Percentiles rank a stretch among this genome's conserved stretches.
Evolutionary conservation across 1,284 basidiomycete species (phyloP).

Genomic region (Vanrija sp.): DNA sequence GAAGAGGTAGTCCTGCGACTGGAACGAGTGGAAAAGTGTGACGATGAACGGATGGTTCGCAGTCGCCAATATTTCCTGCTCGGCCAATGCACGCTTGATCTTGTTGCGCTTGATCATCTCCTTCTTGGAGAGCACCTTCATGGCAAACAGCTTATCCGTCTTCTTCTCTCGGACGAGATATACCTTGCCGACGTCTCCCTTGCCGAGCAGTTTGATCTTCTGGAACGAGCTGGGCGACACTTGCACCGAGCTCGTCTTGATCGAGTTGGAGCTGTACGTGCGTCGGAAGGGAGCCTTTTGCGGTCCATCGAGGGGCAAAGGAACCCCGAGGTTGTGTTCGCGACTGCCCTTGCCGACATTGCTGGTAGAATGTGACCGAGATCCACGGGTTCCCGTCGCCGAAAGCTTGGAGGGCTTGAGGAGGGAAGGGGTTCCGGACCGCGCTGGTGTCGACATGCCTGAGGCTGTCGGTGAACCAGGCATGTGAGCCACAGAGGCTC

Average conservation of each 20-base stretch:
- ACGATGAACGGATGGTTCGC: conserved; percentile 98
- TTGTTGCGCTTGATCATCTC: conserved; percentile 99
- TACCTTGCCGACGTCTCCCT: conserved; percentile 93
- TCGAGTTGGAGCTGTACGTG: conserved; percentile 96
- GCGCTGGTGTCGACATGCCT: conserved; percentile 52
- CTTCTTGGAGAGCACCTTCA: conserved; percentile 96
- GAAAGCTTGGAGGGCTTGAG: conserved; percentile 48
- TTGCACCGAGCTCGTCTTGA: conserved; percentile 88
- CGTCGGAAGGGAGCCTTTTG: conserved; percentile 74
- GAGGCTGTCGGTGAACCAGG: conserved; percentile 45
- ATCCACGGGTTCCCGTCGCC: conserved; percentile 8
- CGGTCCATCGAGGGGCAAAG: conserved; percentile 21
- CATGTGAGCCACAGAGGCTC: conserved; percentile 59
- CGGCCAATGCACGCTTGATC: conserved; percentile 92
- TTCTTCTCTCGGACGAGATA: conserved; percentile 96
- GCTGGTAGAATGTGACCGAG: conserved; percentile 25
- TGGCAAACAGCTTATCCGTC: conserved; percentile 84
- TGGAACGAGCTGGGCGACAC: conserved; percentile 85
- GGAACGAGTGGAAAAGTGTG: conserved; percentile 94
- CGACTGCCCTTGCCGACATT: conserved; percentile 25
- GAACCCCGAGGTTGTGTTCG: not conserved
- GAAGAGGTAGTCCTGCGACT: conserved; percentile 93
- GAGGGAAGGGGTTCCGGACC: conserved; percentile 28
- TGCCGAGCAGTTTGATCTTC: conserved; percentile 91
- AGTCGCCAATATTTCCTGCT: conserved; percentile 93